These are phyloP conservation scores for Colletotrichum sp. DNA, from an alignment of 2,329 filamentous ascomycete genomes.

Conservation along the genomic window DNA sequence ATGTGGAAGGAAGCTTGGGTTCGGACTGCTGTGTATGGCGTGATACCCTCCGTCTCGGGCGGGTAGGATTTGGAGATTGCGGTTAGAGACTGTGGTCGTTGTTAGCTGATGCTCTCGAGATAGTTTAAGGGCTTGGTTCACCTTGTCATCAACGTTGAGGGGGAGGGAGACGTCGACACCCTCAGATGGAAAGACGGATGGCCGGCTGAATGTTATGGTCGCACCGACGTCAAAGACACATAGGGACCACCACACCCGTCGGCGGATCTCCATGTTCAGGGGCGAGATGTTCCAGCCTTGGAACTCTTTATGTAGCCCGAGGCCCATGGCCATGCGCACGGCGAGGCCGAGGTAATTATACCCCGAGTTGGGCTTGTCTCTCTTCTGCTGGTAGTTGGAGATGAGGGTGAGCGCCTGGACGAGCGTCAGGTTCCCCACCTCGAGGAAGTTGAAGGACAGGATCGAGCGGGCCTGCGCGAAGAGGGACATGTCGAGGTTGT, in stretches of 20 bases:
- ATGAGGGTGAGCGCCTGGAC: conserved; percentile 35
- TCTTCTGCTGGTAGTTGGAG: conserved; percentile 45
- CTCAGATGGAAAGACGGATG: conserved; percentile 30
- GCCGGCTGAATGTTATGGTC: conserved; percentile 38
- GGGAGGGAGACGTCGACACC: conserved; percentile 34
- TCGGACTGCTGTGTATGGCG: conserved; percentile 47
- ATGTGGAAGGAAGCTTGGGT: conserved; percentile 51
- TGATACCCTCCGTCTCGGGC: conserved; percentile 39
- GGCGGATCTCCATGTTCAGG: conserved; percentile 37
- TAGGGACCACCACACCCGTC: conserved; percentile 41
- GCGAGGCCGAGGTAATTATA: conserved; percentile 55
- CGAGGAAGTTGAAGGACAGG: conserved; percentile 21
- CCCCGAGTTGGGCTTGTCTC: conserved; percentile 54
- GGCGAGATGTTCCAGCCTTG: conserved; percentile 34
- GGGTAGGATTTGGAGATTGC: conserved; percentile 38
- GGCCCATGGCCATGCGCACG: conserved; percentile 51
- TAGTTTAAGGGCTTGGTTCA: not conserved
- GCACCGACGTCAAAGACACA: conserved; percentile 51
- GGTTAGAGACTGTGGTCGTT: conserved; percentile 27
- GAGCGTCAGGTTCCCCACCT: conserved; percentile 31
- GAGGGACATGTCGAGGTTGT: not conserved
- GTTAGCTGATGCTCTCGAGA: not conserved
- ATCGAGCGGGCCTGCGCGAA: conserved; percentile 3
- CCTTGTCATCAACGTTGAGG: conserved; percentile 34
- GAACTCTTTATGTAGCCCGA: conserved; percentile 53